These are phyloP conservation scores for Diplotaxis tenuifolia DNA, from an alignment of 345 rosid genomes.

Conservation along the genomic window DNA sequence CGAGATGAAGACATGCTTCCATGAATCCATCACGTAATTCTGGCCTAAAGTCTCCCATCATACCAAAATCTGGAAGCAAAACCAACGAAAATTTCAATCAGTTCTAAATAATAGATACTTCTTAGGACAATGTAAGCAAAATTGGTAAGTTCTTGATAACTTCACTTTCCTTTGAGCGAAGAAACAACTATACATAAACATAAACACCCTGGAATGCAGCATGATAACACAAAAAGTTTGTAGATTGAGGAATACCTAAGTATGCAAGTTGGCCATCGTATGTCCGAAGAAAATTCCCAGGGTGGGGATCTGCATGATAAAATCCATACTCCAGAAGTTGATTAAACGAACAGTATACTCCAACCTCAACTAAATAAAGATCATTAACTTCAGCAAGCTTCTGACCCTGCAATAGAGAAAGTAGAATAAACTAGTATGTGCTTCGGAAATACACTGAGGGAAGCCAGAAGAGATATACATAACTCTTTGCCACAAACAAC, in stretches of 20 bases:
- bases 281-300: slow-evolving; percentile 91
- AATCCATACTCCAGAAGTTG: slow-evolving; percentile 91
- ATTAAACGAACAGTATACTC: slow-evolving; percentile 94
- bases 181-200: neutral
- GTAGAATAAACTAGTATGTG: slow-evolving; percentile 1
- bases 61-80: slow-evolving; percentile 78
- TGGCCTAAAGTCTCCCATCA: slow-evolving; percentile 97
- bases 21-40: slow-evolving; percentile 88
- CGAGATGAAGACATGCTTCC: slow-evolving; percentile 97
- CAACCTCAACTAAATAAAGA: slow-evolving; percentile 71
- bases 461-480: slow-evolving; percentile 14
- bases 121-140: neutral
- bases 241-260: slow-evolving; percentile 52
- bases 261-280: slow-evolving; percentile 89
- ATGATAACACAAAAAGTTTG: neutral
- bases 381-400: slow-evolving; percentile 81
- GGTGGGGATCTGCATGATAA: slow-evolving; percentile 99
- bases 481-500: slow-evolving; percentile 3
- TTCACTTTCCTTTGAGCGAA: slow-evolving; percentile 1
- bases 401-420: slow-evolving; percentile 55
- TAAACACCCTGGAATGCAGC: neutral
- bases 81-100: slow-evolving; percentile 34
- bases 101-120: slow-evolving; percentile 13
- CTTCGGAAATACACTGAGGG: neutral
- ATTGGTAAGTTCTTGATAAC: too few species aligned